These are phyloP conservation scores for Barbatosphaeria neglecta DNA, from an alignment of 495 filamentous ascomycete genomes.

Conservation along the genomic window DNA sequence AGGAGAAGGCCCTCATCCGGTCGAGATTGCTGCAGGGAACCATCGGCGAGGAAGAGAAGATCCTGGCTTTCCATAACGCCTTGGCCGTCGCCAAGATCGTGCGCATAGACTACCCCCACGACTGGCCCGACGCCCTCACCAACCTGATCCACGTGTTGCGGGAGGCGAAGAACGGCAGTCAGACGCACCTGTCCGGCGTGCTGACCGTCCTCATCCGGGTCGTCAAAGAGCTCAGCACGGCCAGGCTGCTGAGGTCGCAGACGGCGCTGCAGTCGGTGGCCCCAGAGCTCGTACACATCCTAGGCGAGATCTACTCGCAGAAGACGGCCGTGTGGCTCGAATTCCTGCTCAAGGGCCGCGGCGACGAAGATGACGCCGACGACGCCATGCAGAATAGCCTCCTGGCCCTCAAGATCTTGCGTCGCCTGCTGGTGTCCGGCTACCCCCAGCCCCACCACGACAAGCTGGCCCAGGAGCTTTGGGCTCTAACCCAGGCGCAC, in stretches of 20 bases:
- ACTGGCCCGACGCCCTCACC: conserved; percentile 58
- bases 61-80: conserved; percentile 75
- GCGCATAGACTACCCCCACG: conserved; percentile 74
- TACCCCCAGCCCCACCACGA: conserved; percentile 77
- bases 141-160: conserved; percentile 51
- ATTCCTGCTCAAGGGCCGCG: conserved; percentile 35
- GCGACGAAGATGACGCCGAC: conserved; percentile 45
- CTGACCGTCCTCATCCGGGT: conserved; percentile 71
- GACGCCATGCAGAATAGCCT: conserved; percentile 63
- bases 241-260: conserved; percentile 57
- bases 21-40: conserved; percentile 58
- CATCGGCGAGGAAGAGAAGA: conserved; percentile 57
- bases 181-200: conserved; percentile 50
- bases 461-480: conserved; percentile 61
- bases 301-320: conserved; percentile 65
- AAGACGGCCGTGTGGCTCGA: conserved; percentile 60
- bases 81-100: conserved; percentile 79
- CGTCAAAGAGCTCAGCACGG: conserved; percentile 80
- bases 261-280: conserved; percentile 60
- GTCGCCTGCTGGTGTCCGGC: conserved; percentile 67
- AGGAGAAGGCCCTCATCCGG: conserved; percentile 66
- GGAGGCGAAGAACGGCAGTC: conserved; percentile 27
- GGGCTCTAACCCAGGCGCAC: conserved; percentile 58
- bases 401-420: conserved; percentile 63
- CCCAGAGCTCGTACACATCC: conserved; percentile 66